A percentile compares a stretch with the other conserved stretches of the same genome.
phyloP scores from a whole-genome alignment of 2,329 filamentous ascomycete species.

The Hysterium pulicare region DNA sequence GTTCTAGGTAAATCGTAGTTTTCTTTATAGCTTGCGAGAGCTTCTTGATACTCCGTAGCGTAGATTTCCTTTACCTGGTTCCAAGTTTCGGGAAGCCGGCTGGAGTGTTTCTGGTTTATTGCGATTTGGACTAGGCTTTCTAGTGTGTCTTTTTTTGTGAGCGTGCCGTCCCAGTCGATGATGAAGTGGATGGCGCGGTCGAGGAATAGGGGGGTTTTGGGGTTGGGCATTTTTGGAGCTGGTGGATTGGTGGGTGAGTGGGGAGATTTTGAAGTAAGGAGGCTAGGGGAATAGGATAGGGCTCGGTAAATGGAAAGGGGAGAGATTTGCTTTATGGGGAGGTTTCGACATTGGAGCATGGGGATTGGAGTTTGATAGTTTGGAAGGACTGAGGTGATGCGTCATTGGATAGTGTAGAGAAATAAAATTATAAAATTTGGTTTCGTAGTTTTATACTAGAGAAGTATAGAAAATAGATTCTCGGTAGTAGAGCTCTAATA shows the following conservation, averaged over 20 bases:
- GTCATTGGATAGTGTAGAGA: too few species aligned
- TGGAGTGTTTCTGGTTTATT: slow-evolving; percentile 20
- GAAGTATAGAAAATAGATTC: too few species aligned
- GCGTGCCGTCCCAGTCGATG: slow-evolving; percentile 49
- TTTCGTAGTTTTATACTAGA: too few species aligned
- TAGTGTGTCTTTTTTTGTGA: slow-evolving; percentile 46
- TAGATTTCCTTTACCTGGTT: slow-evolving; percentile 39
- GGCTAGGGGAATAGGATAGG: too few species aligned
- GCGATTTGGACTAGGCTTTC: slow-evolving; percentile 40
- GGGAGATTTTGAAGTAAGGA: too few species aligned
- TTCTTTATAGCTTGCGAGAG: slow-evolving; percentile 28
- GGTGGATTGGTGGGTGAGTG: background rate
- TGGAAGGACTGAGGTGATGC: too few species aligned
- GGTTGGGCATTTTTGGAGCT: slow-evolving; percentile 5
- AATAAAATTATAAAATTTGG: too few species aligned
- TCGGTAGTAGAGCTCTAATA: too few species aligned
- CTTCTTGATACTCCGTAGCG: slow-evolving; percentile 36
- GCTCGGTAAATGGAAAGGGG: too few species aligned
- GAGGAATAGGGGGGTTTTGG: background rate
- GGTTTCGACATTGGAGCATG: too few species aligned
- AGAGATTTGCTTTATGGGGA: too few species aligned
- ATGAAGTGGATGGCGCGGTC: slow-evolving; percentile 32
- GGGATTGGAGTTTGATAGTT: too few species aligned
- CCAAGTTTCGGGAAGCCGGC: slow-evolving; percentile 31
- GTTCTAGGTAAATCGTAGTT: slow-evolving; percentile 24